Percentiles rank a stretch among this genome's conserved stretches.
Conservation (phyloP, 164 flowering plant species). For the Nymphaea thermarum region DNA sequence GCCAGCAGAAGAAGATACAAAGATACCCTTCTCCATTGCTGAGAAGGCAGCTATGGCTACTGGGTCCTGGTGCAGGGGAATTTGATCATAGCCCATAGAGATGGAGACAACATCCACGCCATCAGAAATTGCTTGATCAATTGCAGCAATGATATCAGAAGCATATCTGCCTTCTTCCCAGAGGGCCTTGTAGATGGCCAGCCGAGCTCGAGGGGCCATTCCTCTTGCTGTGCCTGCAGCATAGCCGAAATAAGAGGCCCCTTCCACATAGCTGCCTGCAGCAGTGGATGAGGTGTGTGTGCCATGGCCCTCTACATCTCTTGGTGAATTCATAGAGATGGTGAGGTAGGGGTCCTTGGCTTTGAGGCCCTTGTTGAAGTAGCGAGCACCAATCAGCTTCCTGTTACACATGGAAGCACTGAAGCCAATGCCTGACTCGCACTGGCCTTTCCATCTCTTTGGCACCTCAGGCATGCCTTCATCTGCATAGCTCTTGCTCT, state of each 20-base stretch:
- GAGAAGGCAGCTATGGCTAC: constrained; percentile 14
- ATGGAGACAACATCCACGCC: constrained; percentile 13
- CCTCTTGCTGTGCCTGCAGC: constrained; percentile 30
- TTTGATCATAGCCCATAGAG: not conserved
- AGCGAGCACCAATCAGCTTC: constrained; percentile 13
- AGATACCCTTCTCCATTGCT: constrained; percentile 11
- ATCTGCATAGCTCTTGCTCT: constrained; percentile 12
- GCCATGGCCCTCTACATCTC: constrained; percentile 12
- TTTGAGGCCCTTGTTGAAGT: constrained; percentile 9
- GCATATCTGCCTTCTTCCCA: constrained; percentile 4
- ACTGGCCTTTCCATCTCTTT: constrained; percentile 11
- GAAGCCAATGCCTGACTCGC: constrained; percentile 6
- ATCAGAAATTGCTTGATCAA: constrained; percentile 13
- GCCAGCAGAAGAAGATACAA: constrained; percentile 14
- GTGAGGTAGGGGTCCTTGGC: not conserved
- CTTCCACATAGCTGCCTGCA: constrained; percentile 6
- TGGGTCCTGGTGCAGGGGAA: constrained; percentile 6
- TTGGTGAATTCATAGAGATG: constrained; percentile 2
- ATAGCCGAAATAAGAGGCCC: constrained; percentile 8
- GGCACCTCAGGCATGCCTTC: constrained; percentile 8
- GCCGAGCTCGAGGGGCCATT: constrained; percentile 10
- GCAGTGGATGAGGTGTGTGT: constrained; percentile 13
- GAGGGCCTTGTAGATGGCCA: constrained; percentile 12
- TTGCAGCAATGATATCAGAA: constrained; percentile 12
- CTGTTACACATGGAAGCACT: constrained; percentile 11